Evolutionary conservation across 352 stramenopile species (phyloP), one percentile per base, ranked within the genome.

Genomic region (Phytophthora palmivora): DNA sequence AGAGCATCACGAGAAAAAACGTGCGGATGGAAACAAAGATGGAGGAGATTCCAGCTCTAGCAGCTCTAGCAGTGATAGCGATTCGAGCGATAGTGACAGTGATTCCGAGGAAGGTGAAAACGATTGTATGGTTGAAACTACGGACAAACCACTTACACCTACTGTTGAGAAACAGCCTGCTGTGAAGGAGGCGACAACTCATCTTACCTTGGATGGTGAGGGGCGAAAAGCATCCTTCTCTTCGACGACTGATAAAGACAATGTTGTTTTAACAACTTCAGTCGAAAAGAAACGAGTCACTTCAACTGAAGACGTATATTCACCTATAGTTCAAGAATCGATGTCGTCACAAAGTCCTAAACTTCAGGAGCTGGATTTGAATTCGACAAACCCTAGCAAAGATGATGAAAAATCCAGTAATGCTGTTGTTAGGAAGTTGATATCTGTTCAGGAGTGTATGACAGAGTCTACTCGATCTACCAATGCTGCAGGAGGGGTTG

Each of bases 11-110:
- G 39, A 47, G 44, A 54, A 52, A 16, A 19, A 32, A 9, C 9
- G 4, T 52, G 32, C 16, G 6, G 34, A 30, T 32, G 37, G n/a
- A 37, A 10, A 9, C 4, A 30, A 37, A 2, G 34, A 49, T 14
- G 15, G 33, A 16, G 26, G 10, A 9, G 66, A 38, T 22, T 77
- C 58, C 26, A 78, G 71, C 15, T 68, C 39, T 12, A 77, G 64
- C 36, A 70, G 65, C 30, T 38, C 37, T 11, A 79, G 62, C 37
- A 76, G 68, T 60, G 64, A 69, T 6, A 72, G 66, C 22, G 54
- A 70, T 48, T 74, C 55, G 7, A 77, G 67, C 37, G 60, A 71
- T 16, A 71, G 67, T 43, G 51, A 69, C n/a, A 74, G 37, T n/a
- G 67, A 72, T 5, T 67, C 43, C 3, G 58, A 59, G 5, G 60